A percentile compares a stretch with the other conserved stretches of the same genome.
Conservation (phyloP, 2,329 filamentous ascomycete genomes). For the Knoxdaviesia proteae region DNA sequence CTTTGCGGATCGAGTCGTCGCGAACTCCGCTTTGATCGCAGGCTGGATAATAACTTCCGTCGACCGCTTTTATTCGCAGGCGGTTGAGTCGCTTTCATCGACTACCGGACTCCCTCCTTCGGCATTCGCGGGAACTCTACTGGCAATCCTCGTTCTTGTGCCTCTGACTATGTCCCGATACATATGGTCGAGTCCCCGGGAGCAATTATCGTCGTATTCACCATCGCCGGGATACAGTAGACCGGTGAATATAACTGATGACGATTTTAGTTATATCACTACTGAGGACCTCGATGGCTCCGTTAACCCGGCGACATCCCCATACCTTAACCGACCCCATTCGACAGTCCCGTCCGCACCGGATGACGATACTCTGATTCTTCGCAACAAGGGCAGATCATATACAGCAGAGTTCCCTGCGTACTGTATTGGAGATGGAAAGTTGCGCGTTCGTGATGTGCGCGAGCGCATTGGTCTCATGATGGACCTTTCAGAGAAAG, state of each 20-base stretch:
- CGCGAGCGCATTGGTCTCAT: conserved; percentile 45
- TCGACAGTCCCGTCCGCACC: conserved; percentile 5
- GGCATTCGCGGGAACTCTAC: conserved; percentile 22
- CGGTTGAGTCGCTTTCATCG: conserved; percentile 28
- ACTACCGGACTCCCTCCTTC: conserved; percentile 27
- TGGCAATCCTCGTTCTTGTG: conserved; percentile 24
- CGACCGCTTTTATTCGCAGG: conserved; percentile 25
- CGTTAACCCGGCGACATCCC: too few species aligned
- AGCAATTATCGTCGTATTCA: not conserved
- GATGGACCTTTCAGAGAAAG: conserved; percentile 36
- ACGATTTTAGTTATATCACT: conserved; percentile 70
- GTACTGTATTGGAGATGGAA: conserved; percentile 54
- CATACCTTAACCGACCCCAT: too few species aligned
- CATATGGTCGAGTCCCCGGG: conserved; percentile 18
- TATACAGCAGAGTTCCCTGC: conserved; percentile 55
- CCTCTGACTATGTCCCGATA: conserved; percentile 26
- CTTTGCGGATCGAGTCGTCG: conserved; percentile 20
- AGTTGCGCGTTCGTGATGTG: conserved; percentile 45
- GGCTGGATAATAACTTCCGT: conserved; percentile 29
- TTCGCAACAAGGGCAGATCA: conserved; percentile 45
- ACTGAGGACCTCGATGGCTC: conserved; percentile 41
- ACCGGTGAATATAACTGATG: conserved; percentile 45
- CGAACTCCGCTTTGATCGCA: conserved; percentile 28
- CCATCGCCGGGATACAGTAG: conserved; percentile 15
- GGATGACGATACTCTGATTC: conserved; percentile 50